Evolutionary conservation across 768 basidiomycete genomes (phyloP).

Genomic region (Hygrophoropsis aurantiaca): DNA sequence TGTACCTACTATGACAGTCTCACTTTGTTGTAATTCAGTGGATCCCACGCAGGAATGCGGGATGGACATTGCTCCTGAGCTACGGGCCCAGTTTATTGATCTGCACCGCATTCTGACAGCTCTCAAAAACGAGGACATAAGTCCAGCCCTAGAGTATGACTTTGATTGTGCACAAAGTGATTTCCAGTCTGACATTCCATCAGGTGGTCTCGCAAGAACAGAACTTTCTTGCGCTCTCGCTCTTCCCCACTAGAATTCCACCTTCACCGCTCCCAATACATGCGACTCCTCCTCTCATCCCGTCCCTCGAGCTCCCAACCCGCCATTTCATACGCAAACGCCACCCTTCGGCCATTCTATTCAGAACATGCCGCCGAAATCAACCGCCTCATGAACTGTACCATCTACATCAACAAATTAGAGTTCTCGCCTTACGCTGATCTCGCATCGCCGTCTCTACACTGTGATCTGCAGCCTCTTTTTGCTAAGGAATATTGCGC

Average conservation of each 20-base stretch:
- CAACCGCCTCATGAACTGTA: conserved; percentile 65
- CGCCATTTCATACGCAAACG: conserved; percentile 76
- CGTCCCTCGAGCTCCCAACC: conserved; percentile 54
- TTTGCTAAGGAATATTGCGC: conserved; percentile 92
- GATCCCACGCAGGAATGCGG: conserved; percentile 57
- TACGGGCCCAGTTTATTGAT: conserved; percentile 60
- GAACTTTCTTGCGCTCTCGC: conserved; percentile 61
- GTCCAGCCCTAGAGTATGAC: conserved; percentile 75
- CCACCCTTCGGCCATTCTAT: conserved; percentile 63
- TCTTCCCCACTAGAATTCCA: conserved; percentile 86
- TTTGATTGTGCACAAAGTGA: background rate
- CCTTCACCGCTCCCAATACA: conserved; percentile 88
- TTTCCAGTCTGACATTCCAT: background rate
- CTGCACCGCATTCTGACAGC: conserved; percentile 72
- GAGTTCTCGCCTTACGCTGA: conserved; percentile 74
- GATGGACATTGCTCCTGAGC: conserved; percentile 50
- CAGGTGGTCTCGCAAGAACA: conserved; percentile 80
- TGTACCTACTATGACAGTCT: conserved; percentile 16
- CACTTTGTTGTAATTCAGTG: conserved; percentile 1
- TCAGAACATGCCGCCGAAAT: conserved; percentile 62
- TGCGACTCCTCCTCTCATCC: conserved; percentile 69
- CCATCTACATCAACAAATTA: conserved; percentile 66
- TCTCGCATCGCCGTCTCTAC: conserved; percentile 67
- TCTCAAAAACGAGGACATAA: conserved; percentile 63
- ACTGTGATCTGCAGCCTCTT: conserved; percentile 75